phyloP scores from a whole-genome alignment of 1,139 yeast genomes.

The Blastobotrys proliferans region DNA sequence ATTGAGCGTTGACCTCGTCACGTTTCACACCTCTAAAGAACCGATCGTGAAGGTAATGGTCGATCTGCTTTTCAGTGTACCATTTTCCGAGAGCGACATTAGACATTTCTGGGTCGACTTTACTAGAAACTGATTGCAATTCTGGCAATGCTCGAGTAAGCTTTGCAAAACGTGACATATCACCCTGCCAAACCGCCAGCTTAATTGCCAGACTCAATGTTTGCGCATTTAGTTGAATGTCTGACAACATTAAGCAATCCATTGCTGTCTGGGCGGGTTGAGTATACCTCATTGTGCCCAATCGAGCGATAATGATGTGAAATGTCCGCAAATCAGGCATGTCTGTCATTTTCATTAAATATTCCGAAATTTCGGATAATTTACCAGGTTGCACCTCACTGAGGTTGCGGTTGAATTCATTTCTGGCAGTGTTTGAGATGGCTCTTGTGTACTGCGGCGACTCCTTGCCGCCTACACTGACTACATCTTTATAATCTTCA shows the following conservation, averaged over 20 bases:
- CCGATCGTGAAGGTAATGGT: conserved; percentile 4
- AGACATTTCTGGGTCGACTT: conserved; percentile 9
- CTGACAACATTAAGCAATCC: conserved; percentile 24
- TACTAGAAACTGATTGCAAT: background rate
- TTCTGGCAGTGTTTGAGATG: too few species aligned
- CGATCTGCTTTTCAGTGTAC: conserved; percentile 6
- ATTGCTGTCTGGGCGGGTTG: conserved; percentile 27
- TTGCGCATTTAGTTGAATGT: conserved; percentile 21
- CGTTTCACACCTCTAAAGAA: conserved; percentile 14
- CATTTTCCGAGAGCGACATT: conserved; percentile 5
- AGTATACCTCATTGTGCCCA: conserved; percentile 19
- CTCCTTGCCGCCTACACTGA: background rate
- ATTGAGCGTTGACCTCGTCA: too few species aligned
- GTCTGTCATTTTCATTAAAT: conserved; percentile 20
- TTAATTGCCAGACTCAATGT: conserved; percentile 21
- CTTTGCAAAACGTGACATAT: conserved; percentile 18
- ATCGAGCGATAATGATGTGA: conserved; percentile 23
- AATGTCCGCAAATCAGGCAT: conserved; percentile 25
- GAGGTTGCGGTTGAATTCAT: too few species aligned
- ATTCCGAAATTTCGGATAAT: conserved; percentile 15
- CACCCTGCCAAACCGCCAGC: conserved; percentile 21
- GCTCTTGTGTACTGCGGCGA: conserved; percentile 3
- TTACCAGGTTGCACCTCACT: conserved; percentile 6
- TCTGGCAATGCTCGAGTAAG: conserved; percentile 19
- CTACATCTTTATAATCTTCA: background rate